Percentiles rank a stretch among this genome's conserved stretches.
phyloP scores from a whole-genome alignment of 352 stramenopile species.

The Globisporangium echinulatum region DNA sequence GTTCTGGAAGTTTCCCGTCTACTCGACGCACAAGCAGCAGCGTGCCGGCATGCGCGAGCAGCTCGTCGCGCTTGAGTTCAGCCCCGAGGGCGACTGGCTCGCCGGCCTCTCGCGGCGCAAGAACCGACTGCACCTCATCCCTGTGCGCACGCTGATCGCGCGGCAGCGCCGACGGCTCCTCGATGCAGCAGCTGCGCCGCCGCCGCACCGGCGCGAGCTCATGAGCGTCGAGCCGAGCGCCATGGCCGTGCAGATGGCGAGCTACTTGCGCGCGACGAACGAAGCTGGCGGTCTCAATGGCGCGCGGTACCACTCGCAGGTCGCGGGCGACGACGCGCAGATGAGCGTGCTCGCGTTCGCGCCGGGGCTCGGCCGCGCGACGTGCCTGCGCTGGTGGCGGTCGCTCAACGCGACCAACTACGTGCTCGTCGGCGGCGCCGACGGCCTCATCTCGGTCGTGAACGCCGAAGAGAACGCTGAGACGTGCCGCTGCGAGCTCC shows the following conservation, averaged over 20 bases:
- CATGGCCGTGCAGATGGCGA: constrained; percentile 81
- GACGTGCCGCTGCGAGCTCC: constrained; percentile 75
- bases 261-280: constrained; percentile 77
- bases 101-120: constrained; percentile 64
- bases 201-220: constrained; percentile 46
- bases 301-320: constrained; percentile 74
- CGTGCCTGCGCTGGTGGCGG: constrained; percentile 73
- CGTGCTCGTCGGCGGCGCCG: constrained; percentile 67
- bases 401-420: constrained; percentile 82
- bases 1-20: constrained; percentile 66
- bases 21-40: constrained; percentile 60
- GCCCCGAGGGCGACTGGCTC: constrained; percentile 83
- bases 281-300: constrained; percentile 73
- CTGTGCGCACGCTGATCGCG: constrained; percentile 53
- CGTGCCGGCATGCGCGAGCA: constrained; percentile 36
- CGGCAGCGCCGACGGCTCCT: constrained; percentile 52
- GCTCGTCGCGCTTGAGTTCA: constrained; percentile 68
- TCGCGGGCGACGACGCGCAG: constrained; percentile 74
- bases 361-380: constrained; percentile 54
- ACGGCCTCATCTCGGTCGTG: constrained; percentile 79
- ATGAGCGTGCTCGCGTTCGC: constrained; percentile 84
- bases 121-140: constrained; percentile 73
- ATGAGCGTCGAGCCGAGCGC: constrained; percentile 63
- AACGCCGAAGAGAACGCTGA: constrained; percentile 84
- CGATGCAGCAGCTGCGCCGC: constrained; percentile 38